Conservation (phyloP, 2,329 filamentous ascomycete genomes). For the Achaetomium macrosporum region DNA sequence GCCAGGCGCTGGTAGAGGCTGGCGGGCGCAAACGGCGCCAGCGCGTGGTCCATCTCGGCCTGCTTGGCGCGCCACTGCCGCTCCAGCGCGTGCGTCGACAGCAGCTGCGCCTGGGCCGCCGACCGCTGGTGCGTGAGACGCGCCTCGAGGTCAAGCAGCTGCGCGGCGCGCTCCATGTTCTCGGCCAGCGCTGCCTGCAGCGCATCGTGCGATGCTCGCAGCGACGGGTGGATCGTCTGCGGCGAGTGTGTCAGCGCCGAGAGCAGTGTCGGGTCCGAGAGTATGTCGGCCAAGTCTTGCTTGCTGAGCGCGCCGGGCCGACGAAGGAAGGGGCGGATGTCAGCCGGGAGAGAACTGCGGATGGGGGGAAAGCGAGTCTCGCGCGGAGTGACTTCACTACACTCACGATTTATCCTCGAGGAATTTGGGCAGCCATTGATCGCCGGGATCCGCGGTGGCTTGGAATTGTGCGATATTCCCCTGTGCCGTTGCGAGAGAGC, state of each 20-base stretch:
- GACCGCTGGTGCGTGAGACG: constrained; percentile 56
- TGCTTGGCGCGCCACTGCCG: constrained; percentile 90
- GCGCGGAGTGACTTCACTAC: too few relatives aligned
- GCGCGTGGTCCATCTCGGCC: constrained; percentile 76
- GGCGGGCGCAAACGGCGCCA: constrained; percentile 79
- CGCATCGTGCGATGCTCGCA: constrained; percentile 57
- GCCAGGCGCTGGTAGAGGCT: constrained; percentile 77
- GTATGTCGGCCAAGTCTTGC: constrained; percentile 67
- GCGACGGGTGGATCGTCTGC: constrained; percentile 64
- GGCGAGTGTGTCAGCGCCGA: constrained; percentile 66
- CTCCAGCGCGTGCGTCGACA: constrained; percentile 80
- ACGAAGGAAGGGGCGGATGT: too few relatives aligned
- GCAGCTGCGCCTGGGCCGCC: constrained; percentile 70
- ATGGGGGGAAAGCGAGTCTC: too few relatives aligned
- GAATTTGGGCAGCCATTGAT: constrained; percentile 71
- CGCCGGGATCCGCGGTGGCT: constrained; percentile 51
- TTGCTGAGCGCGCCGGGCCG: too few relatives aligned
- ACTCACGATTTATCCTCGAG: constrained; percentile 77
- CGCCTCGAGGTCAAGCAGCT: constrained; percentile 55
- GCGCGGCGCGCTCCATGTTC: constrained; percentile 65
- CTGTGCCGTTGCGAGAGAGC: constrained; percentile 25
- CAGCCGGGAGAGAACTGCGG: too few relatives aligned
- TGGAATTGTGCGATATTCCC: constrained; percentile 28
- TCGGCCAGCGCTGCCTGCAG: constrained; percentile 61
- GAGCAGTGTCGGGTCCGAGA: constrained; percentile 61